Percentiles rank a stretch among this genome's conserved stretches.
phyloP scores from a whole-genome alignment of 176 grass and related monocot genomes.

The Elaeis guineensis region DNA sequence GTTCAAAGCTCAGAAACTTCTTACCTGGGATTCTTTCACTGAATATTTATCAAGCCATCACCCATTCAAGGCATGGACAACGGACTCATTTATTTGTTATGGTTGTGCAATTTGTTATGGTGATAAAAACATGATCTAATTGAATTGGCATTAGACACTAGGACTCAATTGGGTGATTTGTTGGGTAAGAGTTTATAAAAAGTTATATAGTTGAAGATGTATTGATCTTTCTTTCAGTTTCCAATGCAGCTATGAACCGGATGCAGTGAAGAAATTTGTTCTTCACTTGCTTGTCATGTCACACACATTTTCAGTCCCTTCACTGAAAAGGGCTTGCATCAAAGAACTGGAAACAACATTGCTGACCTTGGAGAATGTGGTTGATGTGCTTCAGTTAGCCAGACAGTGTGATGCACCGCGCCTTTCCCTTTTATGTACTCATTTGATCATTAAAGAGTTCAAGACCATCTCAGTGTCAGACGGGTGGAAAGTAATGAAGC shows the following conservation, averaged over 20 bases:
- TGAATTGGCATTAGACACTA: too few relatives aligned
- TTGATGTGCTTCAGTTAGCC: constrained; percentile 38
- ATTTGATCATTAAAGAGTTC: constrained; percentile 24
- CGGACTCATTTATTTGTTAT: too few relatives aligned
- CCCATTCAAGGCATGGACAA: too few relatives aligned
- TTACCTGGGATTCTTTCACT: too few relatives aligned
- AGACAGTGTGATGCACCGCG: constrained; percentile 19
- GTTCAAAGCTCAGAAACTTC: too few relatives aligned
- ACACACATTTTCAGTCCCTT: constrained; percentile 22
- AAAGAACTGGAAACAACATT: constrained; percentile 16
- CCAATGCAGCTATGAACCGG: constrained; percentile 29
- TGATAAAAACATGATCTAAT: too few relatives aligned
- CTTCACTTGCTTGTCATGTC: constrained; percentile 31
- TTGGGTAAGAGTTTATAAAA: too few relatives aligned
- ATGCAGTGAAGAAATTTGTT: constrained; percentile 21
- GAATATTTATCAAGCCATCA: too few relatives aligned
- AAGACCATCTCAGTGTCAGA: constrained; percentile 27
- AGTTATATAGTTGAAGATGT: too few relatives aligned
- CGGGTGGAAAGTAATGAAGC: constrained; percentile 35
- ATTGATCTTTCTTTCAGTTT: neutral
- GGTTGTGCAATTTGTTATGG: too few relatives aligned
- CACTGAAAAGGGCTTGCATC: constrained; percentile 29
- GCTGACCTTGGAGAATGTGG: constrained; percentile 25
- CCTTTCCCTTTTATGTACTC: constrained; percentile 26
- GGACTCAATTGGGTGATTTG: too few relatives aligned